Base-by-base conservation (phyloP, 805 yeast species). In the Diddensiella transvaalensis region DNA sequence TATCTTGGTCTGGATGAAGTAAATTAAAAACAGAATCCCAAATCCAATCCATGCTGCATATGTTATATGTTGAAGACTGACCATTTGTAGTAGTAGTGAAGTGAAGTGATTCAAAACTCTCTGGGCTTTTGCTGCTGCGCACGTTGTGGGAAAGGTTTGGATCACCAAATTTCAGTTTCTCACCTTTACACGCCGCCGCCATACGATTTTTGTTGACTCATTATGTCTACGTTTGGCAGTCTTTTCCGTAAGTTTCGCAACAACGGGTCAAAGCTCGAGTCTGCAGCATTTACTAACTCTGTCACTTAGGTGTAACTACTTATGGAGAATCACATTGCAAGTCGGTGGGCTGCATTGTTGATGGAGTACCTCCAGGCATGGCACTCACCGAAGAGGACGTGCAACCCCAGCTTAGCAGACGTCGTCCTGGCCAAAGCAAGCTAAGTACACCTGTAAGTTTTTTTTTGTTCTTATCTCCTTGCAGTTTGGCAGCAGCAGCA, bases 311-410 rank as follows among this genome's bases (percentile, higher is more conserved):
- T 48, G 98, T 91, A 57, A 91, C 98, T 54, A 91, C 99, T 24
- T 91, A 89, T 74, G 99, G 99, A 57, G 99, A 93, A 67, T 88
- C 96, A 5, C 99, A 93, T 73, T 93, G 99, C 73, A 85, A 82
- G 61, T 87, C 96, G 6, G 99, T 93, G 37, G 99, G 99, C 26
- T 93, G 98, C 71, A 93, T 93, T 53, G 96, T 93, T 35, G 99
- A 93, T 59, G 99, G 99, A 50, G 93, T 89, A 37, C 99, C 99
- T 24, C 97, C 99, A 23, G 96, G 96, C 26, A 75, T 93, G 79
- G 76, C 80, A 4, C 77, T 93, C 46, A 77, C 85, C 15, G 97
- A 87, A 68, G 80, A 72, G 3, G 98, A 93, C 63, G 79, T 93
- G 57, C 99, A 93, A 73, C 96, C 97, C 15, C 99, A 93, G 74